Percentiles rank a stretch among this genome's conserved stretches.
Conservation (phyloP, 2,329 filamentous ascomycete species). For the Lecanicillium sp. region DNA sequence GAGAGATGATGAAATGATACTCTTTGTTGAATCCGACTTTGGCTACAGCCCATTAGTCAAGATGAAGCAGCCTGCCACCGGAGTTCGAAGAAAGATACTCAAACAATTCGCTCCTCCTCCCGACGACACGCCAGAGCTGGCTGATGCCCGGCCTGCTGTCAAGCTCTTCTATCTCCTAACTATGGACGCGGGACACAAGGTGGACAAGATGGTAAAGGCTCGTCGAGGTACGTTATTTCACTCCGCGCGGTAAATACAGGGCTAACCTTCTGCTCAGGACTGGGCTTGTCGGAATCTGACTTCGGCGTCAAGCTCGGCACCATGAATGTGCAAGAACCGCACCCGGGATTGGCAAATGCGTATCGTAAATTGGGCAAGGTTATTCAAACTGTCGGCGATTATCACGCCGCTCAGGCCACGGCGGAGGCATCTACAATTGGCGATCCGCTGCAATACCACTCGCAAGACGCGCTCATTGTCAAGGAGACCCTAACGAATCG, state of each 20-base stretch:
- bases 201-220: slow-evolving; percentile 88
- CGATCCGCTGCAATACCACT: slow-evolving; percentile 91
- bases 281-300: slow-evolving; percentile 87
- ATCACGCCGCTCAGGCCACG: slow-evolving; percentile 91
- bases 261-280: slow-evolving; percentile 44
- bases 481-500: slow-evolving; percentile 97
- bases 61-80: slow-evolving; percentile 94
- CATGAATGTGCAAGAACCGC: slow-evolving; percentile 85
- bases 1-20: slow-evolving; percentile 91
- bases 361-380: slow-evolving; percentile 94
- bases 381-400: slow-evolving; percentile 89
- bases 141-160: slow-evolving; percentile 80
- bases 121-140: slow-evolving; percentile 91
- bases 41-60: slow-evolving; percentile 94
- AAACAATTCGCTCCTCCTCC: slow-evolving; percentile 98
- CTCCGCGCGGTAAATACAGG: slow-evolving; percentile 14
- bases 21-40: slow-evolving; percentile 99
- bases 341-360: slow-evolving; percentile 78
- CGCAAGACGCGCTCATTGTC: slow-evolving; percentile 91
- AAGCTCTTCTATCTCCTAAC: slow-evolving; percentile 93
- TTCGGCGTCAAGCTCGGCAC: slow-evolving; percentile 83
- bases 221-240: slow-evolving; percentile 59
- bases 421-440: slow-evolving; percentile 92
- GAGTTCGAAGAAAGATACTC: slow-evolving; percentile 86
- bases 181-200: slow-evolving; percentile 96